These are phyloP conservation scores for Trichosporon ovoides DNA, from an alignment of 1,284 basidiomycete species.

Conservation along the genomic window DNA sequence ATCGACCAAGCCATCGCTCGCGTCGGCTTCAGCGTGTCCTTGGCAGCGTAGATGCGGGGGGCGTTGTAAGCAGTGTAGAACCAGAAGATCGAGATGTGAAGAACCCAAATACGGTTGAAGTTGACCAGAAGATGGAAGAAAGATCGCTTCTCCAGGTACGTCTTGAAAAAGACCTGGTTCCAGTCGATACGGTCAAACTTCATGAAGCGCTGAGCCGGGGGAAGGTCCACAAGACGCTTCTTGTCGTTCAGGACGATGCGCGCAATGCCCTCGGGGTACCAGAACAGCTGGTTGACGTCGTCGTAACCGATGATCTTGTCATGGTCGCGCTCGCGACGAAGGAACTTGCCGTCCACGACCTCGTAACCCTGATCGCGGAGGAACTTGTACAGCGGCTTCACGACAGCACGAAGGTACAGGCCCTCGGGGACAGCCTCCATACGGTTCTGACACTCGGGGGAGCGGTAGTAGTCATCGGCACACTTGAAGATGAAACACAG, in stretches of 20 bases:
- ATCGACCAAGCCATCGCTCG: conserved; percentile 70
- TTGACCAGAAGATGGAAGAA: conserved; percentile 91
- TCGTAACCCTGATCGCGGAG: conserved; percentile 98
- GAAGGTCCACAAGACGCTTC: conserved; percentile 81
- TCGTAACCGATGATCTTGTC: conserved; percentile 96
- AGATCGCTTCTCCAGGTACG: conserved; percentile 90
- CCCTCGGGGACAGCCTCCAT: conserved; percentile 93
- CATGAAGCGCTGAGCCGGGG: conserved; percentile 87
- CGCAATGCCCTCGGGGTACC: conserved; percentile 98
- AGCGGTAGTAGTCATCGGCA: conserved; percentile 98
- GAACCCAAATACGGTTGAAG: conserved; percentile 96
- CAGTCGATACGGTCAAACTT: conserved; percentile 92
- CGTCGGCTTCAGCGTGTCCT: conserved; percentile 51
- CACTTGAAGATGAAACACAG: conserved; percentile 99
- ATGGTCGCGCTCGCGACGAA: conserved; percentile 88
- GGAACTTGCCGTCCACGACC: conserved; percentile 90
- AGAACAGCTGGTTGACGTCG: conserved; percentile 98
- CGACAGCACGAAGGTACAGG: conserved; percentile 80
- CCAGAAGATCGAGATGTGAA: conserved; percentile 86
- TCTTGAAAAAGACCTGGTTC: conserved; percentile 93
- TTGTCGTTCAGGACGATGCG: conserved; percentile 84
- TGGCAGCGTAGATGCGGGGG: conserved; percentile 69
- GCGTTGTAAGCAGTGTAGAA: conserved; percentile 94
- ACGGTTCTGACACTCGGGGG: conserved; percentile 93
- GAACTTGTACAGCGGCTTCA: conserved; percentile 96